Evolutionary conservation across 495 filamentous ascomycete species (phyloP).

Genomic region (Penicillium pancosmium): DNA sequence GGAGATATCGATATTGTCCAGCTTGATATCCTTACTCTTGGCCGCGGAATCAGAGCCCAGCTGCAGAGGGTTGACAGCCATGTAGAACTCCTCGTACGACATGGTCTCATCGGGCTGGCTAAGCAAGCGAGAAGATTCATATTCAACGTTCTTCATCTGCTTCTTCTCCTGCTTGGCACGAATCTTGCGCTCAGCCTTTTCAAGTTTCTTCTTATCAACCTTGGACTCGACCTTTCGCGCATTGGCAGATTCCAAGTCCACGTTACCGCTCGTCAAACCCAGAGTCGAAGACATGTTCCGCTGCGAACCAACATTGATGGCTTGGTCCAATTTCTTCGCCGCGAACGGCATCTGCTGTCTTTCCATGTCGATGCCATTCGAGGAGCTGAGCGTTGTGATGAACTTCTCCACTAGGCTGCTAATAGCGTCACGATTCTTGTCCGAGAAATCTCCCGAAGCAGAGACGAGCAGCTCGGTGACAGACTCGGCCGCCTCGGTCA

Average conservation of each 20-base stretch:
- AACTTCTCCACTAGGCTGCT: conserved; percentile 87
- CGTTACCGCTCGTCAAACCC: conserved; percentile 77
- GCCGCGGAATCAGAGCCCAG: conserved; percentile 68
- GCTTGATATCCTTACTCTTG: conserved; percentile 99
- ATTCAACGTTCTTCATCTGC: conserved; percentile 94
- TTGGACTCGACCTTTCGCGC: conserved; percentile 92
- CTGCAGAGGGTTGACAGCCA: conserved; percentile 97
- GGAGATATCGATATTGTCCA: conserved; percentile 92
- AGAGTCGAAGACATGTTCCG: conserved; percentile 94
- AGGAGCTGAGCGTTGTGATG: conserved; percentile 75
- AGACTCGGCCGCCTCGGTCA: conserved; percentile 80
- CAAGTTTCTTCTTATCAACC: conserved; percentile 98
- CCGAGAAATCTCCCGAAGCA: conserved; percentile 77
- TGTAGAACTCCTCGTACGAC: conserved; percentile 99
- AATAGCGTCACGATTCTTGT: conserved; percentile 73
- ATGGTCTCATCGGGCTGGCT: conserved; percentile 81
- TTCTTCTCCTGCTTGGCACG: conserved; percentile 98
- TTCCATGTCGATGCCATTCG: conserved; percentile 73
- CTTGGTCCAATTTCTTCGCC: conserved; percentile 87
- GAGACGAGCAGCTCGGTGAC: conserved; percentile 87
- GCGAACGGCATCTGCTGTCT: conserved; percentile 67
- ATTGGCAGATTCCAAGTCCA: conserved; percentile 93
- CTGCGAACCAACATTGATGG: conserved; percentile 92
- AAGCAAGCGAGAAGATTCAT: conserved; percentile 91
- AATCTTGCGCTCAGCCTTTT: conserved; percentile 98